A percentile compares a stretch with the other conserved stretches of the same genome.
These are phyloP conservation scores for Syncephalastrum contaminatum DNA, from an alignment of 371 early-diverging fungal genomes.

Conservation along the genomic window DNA sequence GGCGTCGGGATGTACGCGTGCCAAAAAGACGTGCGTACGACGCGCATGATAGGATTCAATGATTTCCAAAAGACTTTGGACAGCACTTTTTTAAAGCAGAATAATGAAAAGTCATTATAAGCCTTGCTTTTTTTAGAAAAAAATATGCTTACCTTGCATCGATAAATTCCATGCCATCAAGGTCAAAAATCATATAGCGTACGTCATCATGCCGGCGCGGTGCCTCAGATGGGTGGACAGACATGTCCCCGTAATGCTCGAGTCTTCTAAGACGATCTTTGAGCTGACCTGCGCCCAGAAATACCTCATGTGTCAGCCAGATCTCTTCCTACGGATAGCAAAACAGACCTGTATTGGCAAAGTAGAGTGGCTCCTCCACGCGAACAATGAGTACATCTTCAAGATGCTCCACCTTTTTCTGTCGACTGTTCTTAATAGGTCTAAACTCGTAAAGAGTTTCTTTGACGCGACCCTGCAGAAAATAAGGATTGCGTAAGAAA, in stretches of 20 bases:
- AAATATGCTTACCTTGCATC: constrained; percentile 79
- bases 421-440: constrained; percentile 50
- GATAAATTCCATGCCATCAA: constrained; percentile 76
- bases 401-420: constrained; percentile 51
- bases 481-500: constrained; percentile 3
- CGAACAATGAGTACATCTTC: constrained; percentile 80
- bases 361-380: constrained; percentile 85
- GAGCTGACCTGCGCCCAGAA: constrained; percentile 41
- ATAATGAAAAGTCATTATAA: background rate
- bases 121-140: background rate
- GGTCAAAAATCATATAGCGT: constrained; percentile 76
- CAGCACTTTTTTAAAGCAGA: constrained; percentile 53
- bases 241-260: constrained; percentile 83
- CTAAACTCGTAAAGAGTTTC: constrained; percentile 24
- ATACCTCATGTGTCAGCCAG: background rate
- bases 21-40: constrained; percentile 72
- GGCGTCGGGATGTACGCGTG: constrained; percentile 67
- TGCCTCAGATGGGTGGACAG: constrained; percentile 84
- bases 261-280: constrained; percentile 33
- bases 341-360: constrained; percentile 84
- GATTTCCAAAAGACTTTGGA: constrained; percentile 78
- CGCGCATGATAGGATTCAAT: constrained; percentile 75
- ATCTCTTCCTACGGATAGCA: background rate
- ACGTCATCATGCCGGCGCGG: constrained; percentile 55
- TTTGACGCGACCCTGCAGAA: constrained; percentile 22